A percentile compares a stretch with the other conserved stretches of the same genome.
phyloP scores from a whole-genome alignment of 106 monocot genomes.

The Triglochin maritima region DNA sequence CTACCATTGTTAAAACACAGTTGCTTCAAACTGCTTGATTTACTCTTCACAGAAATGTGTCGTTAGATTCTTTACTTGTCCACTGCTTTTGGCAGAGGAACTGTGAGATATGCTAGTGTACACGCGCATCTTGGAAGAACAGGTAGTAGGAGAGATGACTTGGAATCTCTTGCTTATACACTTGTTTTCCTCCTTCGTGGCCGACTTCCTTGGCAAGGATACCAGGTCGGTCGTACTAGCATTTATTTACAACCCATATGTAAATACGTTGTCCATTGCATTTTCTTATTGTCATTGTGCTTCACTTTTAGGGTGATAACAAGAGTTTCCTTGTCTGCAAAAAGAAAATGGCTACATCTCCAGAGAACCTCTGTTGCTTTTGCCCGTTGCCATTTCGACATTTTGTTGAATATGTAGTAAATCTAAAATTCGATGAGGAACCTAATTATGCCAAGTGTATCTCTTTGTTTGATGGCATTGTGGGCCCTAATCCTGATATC shows the following conservation, averaged over 20 bases:
- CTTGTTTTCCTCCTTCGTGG: slow-evolving; percentile 82
- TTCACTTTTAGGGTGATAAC: slow-evolving; percentile 58
- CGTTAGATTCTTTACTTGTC: not conserved
- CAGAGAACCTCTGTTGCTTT: slow-evolving; percentile 60
- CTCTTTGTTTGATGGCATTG: slow-evolving; percentile 73
- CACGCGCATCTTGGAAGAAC: slow-evolving; percentile 91
- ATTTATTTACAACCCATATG: not conserved
- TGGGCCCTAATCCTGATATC: slow-evolving; percentile 69
- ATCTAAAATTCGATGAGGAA: slow-evolving; percentile 90
- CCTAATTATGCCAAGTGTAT: slow-evolving; percentile 85
- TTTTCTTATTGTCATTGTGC: not conserved
- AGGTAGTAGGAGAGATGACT: slow-evolving; percentile 87
- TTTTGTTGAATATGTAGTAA: slow-evolving; percentile 75
- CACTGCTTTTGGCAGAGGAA: slow-evolving; percentile 41
- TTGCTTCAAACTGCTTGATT: too few species aligned
- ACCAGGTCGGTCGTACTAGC: slow-evolving; percentile 42
- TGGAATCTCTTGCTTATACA: slow-evolving; percentile 93
- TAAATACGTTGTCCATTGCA: not conserved
- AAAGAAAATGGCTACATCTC: slow-evolving; percentile 93
- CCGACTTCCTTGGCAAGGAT: slow-evolving; percentile 94
- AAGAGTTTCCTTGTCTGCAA: slow-evolving; percentile 93
- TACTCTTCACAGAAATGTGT: not conserved
- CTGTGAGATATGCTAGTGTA: slow-evolving; percentile 91
- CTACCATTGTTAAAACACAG: too few species aligned
- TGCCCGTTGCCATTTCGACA: slow-evolving; percentile 68